Conservation (phyloP, 1,284 basidiomycete species). For the Trichosporon sp. region DNA sequence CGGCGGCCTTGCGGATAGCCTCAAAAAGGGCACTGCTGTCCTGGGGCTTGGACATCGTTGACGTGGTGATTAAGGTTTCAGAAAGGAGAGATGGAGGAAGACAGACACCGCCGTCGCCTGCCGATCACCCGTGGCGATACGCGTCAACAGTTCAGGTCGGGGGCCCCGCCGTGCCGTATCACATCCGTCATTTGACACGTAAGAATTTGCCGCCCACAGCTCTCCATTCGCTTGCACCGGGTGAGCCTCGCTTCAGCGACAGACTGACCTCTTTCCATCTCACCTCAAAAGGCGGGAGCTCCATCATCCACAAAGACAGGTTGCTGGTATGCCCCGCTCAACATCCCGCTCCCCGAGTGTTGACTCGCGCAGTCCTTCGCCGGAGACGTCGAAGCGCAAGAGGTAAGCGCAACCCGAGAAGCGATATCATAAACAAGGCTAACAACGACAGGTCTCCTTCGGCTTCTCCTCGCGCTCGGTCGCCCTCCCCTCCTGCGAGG, state of each 20-base stretch:
- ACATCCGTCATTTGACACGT: background rate
- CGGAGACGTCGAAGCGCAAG: slow-evolving; percentile 16
- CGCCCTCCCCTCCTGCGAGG: slow-evolving; percentile 52
- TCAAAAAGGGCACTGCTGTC: slow-evolving; percentile 42
- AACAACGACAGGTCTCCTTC: slow-evolving; percentile 45
- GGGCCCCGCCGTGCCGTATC: slow-evolving; percentile 9
- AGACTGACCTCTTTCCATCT: slow-evolving; percentile 1
- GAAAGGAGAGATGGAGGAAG: slow-evolving; percentile 13
- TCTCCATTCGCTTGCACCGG: background rate
- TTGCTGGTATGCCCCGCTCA: slow-evolving; percentile 18
- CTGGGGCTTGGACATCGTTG: slow-evolving; percentile 25
- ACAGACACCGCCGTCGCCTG: background rate
- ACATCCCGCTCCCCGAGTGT: slow-evolving; percentile 14
- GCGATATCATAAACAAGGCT: background rate
- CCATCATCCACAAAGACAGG: slow-evolving; percentile 4
- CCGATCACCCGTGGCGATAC: slow-evolving; percentile 16
- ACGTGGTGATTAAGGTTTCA: background rate
- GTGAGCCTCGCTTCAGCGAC: background rate
- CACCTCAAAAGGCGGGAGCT: slow-evolving; percentile 20
- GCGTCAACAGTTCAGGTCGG: background rate
- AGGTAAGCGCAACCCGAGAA: background rate
- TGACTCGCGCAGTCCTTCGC: slow-evolving; percentile 9
- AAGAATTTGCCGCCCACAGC: slow-evolving; percentile 16
- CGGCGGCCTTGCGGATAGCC: slow-evolving; percentile 46
- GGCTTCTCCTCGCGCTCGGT: slow-evolving; percentile 48